These are phyloP conservation scores for Tolypocladium album DNA, from an alignment of 2,329 filamentous ascomycete genomes.

Conservation along the genomic window DNA sequence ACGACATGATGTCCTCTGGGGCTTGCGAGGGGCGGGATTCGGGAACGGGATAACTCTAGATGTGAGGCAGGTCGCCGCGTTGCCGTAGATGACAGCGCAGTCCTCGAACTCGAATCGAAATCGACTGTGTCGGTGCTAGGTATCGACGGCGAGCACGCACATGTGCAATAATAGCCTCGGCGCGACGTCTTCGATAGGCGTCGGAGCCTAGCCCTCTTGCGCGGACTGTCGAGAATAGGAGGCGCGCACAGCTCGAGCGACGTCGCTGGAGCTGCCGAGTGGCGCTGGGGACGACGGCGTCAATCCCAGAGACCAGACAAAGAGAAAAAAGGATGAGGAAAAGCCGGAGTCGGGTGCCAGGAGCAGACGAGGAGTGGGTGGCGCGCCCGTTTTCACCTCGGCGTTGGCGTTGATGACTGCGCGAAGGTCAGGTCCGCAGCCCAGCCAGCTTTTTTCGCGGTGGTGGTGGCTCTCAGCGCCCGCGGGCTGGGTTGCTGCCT, in stretches of 20 bases:
- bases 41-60: background rate
- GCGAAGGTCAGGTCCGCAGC: background rate
- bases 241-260: background rate
- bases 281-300: background rate
- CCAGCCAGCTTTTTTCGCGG: slow-evolving; percentile 21
- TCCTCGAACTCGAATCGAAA: background rate
- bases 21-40: slow-evolving; percentile 2
- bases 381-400: slow-evolving; percentile 19
- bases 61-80: background rate
- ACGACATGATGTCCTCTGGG: slow-evolving; percentile 36
- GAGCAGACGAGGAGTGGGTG: slow-evolving; percentile 8
- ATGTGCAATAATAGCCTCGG: background rate
- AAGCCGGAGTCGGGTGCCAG: slow-evolving; percentile 6
- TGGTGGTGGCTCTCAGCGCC: slow-evolving; percentile 5
- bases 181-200: background rate
- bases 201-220: background rate
- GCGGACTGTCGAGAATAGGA: background rate
- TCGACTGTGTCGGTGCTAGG: background rate
- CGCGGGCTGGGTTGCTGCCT: slow-evolving; percentile 18
- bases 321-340: slow-evolving; percentile 7
- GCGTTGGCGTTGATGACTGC: slow-evolving; percentile 1
- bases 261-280: background rate
- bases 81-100: background rate
- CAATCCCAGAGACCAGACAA: background rate
- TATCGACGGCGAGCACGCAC: background rate